Conservation (phyloP, 305 asterid genomes). For the Salvia sclarea region DNA sequence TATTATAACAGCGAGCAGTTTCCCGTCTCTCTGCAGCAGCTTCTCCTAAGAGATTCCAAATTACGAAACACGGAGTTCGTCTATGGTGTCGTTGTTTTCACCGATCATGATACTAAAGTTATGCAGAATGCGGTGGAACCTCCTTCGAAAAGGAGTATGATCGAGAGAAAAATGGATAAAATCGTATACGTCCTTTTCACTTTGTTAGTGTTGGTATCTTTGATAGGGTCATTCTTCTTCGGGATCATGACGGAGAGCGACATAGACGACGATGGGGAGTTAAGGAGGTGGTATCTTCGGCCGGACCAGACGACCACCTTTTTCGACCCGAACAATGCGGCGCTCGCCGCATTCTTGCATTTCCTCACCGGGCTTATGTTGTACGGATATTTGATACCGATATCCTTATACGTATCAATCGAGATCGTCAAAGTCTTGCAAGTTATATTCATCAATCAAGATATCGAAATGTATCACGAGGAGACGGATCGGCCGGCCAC, state of each 20-base stretch:
- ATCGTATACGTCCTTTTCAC: slow-evolving; percentile 80
- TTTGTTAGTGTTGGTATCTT: slow-evolving; percentile 64
- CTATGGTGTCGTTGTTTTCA: slow-evolving; percentile 79
- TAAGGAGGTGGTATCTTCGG: slow-evolving; percentile 89
- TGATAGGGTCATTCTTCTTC: slow-evolving; percentile 78
- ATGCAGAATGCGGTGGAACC: slow-evolving; percentile 94
- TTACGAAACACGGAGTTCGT: slow-evolving; percentile 74
- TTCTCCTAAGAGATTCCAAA: slow-evolving; percentile 87
- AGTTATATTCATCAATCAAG: slow-evolving; percentile 80
- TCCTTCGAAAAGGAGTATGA: slow-evolving; percentile 93
- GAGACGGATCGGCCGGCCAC: slow-evolving; percentile 87
- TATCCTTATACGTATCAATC: slow-evolving; percentile 86
- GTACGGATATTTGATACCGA: slow-evolving; percentile 90
- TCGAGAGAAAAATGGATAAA: slow-evolving; percentile 90
- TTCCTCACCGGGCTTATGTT: slow-evolving; percentile 92
- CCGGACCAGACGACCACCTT: slow-evolving; percentile 60
- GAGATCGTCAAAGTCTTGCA: slow-evolving; percentile 93
- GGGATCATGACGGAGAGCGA: slow-evolving; percentile 69
- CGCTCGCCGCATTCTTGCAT: slow-evolving; percentile 72
- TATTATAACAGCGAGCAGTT: slow-evolving; percentile 48
- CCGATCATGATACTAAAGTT: slow-evolving; percentile 95
- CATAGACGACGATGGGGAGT: slow-evolving; percentile 41
- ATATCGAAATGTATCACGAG: slow-evolving; percentile 78
- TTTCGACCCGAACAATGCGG: slow-evolving; percentile 61
- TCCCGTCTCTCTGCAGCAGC: slow-evolving; percentile 79